A percentile compares a stretch with the other conserved stretches of the same genome.
phyloP scores from a whole-genome alignment of 768 basidiomycete species.

The Tephrocybe sp. region DNA sequence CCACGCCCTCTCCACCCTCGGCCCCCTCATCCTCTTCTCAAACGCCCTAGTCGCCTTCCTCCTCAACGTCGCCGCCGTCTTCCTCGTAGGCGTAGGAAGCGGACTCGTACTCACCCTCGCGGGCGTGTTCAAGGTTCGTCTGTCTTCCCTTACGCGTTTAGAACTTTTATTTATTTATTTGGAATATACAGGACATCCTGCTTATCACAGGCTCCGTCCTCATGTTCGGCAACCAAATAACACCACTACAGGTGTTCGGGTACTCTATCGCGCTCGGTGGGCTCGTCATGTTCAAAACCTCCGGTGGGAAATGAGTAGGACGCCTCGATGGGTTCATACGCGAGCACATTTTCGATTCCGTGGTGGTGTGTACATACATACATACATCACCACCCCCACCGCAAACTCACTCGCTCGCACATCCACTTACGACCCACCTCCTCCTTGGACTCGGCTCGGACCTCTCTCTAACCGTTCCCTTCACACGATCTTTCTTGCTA shows the following conservation, averaged over 20 bases:
- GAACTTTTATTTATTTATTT: too few relatives aligned
- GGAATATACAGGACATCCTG: slow-evolving; percentile 95
- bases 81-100: slow-evolving; percentile 85
- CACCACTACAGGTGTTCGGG: slow-evolving; percentile 84
- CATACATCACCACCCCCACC: neutral
- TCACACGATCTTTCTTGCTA: neutral
- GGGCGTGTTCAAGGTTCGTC: slow-evolving; percentile 84
- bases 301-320: slow-evolving; percentile 54
- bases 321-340: neutral
- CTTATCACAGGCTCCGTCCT: slow-evolving; percentile 90
- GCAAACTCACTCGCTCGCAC: too few relatives aligned
- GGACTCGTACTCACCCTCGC: slow-evolving; percentile 91
- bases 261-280: slow-evolving; percentile 88
- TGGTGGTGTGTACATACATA: neutral
- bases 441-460: neutral
- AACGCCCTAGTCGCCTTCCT: slow-evolving; percentile 90
- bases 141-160: neutral
- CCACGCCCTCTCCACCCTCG: slow-evolving; percentile 62
- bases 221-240: slow-evolving; percentile 78
- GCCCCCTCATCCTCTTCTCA: slow-evolving; percentile 69
- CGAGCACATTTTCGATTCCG: too few relatives aligned
- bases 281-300: slow-evolving; percentile 82
- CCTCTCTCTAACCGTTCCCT: neutral
- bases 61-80: slow-evolving; percentile 92
- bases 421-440: too few relatives aligned